A percentile compares a stretch with the other conserved stretches of the same genome.
Evolutionary conservation across 345 rosid species (phyloP).

Genomic region (Moricandia arvensis): DNA sequence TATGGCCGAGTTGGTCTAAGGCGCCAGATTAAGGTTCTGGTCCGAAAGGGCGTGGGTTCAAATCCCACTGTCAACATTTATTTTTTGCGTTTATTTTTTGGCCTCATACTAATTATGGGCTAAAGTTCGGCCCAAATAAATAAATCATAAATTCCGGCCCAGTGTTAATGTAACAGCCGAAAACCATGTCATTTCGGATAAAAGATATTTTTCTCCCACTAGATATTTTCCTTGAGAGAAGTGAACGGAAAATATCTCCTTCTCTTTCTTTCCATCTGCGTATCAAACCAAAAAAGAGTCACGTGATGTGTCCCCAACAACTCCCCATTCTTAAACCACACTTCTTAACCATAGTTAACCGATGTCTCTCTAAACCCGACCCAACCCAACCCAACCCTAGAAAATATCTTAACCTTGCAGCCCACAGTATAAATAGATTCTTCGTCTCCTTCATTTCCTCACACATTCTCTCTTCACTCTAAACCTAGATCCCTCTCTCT

Average conservation of each 20-base stretch:
- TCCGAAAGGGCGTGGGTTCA: slow-evolving; percentile 99
- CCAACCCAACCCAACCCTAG: slow-evolving; percentile 9
- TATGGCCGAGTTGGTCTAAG: slow-evolving; percentile 48
- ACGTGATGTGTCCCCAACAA: slow-evolving; percentile 39
- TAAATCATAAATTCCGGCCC: background rate
- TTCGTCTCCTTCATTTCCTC: background rate
- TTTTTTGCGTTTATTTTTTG: background rate
- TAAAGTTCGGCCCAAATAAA: background rate
- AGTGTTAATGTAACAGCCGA: no score
- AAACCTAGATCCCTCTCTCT: background rate
- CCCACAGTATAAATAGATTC: slow-evolving; percentile 13
- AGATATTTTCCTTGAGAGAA: slow-evolving; percentile 23
- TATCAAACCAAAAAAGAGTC: slow-evolving; percentile 18
- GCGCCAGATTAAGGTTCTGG: slow-evolving; percentile 99
- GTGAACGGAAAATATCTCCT: slow-evolving; percentile 21
- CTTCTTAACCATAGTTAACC: slow-evolving; percentile 32
- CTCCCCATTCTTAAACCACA: slow-evolving; percentile 8
- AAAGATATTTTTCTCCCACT: slow-evolving; percentile 1
- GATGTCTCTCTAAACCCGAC: background rate
- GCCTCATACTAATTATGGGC: background rate
- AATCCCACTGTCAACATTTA: slow-evolving; percentile 81
- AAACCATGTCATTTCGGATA: background rate
- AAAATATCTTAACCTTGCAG: slow-evolving; percentile 26
- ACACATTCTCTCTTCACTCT: background rate
- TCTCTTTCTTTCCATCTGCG: background rate